Conservation (phyloP, 192 early-diverging fungal species). For the Coemansia sp. region DNA sequence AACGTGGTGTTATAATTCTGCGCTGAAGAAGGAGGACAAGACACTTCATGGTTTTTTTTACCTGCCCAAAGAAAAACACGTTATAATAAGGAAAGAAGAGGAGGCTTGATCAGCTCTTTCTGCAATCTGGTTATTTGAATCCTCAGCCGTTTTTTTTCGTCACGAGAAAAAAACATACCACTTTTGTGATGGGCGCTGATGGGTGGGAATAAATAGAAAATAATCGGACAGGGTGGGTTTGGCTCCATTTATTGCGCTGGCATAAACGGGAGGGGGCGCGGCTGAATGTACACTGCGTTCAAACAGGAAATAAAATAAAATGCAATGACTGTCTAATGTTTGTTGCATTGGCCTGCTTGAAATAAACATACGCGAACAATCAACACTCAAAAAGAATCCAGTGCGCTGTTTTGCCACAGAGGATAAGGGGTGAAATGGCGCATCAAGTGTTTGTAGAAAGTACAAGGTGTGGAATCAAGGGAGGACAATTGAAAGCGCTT, state of each 20-base stretch:
- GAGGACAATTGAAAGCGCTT: neutral
- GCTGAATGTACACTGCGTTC: too few relatives aligned
- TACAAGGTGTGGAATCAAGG: neutral
- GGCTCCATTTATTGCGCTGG: too few relatives aligned
- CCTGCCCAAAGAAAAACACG: conserved; percentile 2
- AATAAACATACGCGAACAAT: neutral
- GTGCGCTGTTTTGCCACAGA: neutral
- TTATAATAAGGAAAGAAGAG: neutral
- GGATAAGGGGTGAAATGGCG: neutral
- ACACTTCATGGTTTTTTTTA: neutral
- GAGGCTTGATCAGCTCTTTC: neutral
- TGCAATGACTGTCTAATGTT: neutral
- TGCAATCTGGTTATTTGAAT: neutral
- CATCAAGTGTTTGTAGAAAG: neutral
- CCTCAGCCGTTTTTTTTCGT: neutral
- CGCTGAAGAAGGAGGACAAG: neutral
- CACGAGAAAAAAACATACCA: conserved; percentile 7
- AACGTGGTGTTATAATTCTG: neutral
- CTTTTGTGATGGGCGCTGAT: conserved; percentile 1
- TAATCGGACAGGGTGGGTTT: neutral
- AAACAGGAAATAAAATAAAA: neutral
- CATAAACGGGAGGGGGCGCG: too few relatives aligned
- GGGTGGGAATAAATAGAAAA: neutral
- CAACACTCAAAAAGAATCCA: neutral
- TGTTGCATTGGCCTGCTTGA: neutral